These are phyloP conservation scores for Gautieria morchelliformis DNA, from an alignment of 768 basidiomycete species.

Conservation along the genomic window DNA sequence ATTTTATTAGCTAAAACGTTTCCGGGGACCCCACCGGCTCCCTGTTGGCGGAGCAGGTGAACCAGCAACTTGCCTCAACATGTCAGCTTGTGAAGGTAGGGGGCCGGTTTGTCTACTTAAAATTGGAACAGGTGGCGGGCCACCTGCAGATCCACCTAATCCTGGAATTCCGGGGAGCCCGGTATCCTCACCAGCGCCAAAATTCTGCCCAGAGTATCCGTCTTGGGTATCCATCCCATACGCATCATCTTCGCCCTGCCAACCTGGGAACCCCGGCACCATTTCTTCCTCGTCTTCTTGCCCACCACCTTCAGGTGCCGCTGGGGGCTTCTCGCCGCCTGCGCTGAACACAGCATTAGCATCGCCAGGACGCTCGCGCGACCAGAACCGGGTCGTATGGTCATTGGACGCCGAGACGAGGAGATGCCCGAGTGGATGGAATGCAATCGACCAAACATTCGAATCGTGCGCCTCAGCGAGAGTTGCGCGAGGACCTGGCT, in stretches of 20 bases:
- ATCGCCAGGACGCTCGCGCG: slow-evolving; percentile 83
- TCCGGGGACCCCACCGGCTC: not conserved
- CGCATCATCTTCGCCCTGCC: slow-evolving; percentile 11
- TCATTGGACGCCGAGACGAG: slow-evolving; percentile 94
- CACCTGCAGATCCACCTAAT: slow-evolving; percentile 33
- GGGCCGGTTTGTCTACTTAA: slow-evolving; percentile 25
- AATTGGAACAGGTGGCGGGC: slow-evolving; percentile 17
- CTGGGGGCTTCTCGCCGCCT: slow-evolving; percentile 80
- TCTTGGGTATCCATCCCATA: slow-evolving; percentile 12
- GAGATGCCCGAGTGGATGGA: slow-evolving; percentile 92
- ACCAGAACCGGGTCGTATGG: slow-evolving; percentile 99
- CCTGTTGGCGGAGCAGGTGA: not conserved
- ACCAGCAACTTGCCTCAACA: slow-evolving; percentile 20
- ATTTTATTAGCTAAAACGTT: not conserved
- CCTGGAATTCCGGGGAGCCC: slow-evolving; percentile 43
- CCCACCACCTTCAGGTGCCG: slow-evolving; percentile 43
- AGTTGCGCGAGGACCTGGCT: slow-evolving; percentile 57
- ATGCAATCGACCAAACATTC: slow-evolving; percentile 92
- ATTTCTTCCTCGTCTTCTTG: slow-evolving; percentile 69
- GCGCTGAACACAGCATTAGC: slow-evolving; percentile 65
- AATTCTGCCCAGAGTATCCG: slow-evolving; percentile 11
- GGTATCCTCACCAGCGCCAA: slow-evolving; percentile 20
- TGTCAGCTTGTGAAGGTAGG: slow-evolving; percentile 43
- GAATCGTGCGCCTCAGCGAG: slow-evolving; percentile 97
- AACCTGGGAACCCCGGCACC: slow-evolving; percentile 58